Conservation (phyloP, 2,329 filamentous ascomycete species). For the Falciphora oryzae region DNA sequence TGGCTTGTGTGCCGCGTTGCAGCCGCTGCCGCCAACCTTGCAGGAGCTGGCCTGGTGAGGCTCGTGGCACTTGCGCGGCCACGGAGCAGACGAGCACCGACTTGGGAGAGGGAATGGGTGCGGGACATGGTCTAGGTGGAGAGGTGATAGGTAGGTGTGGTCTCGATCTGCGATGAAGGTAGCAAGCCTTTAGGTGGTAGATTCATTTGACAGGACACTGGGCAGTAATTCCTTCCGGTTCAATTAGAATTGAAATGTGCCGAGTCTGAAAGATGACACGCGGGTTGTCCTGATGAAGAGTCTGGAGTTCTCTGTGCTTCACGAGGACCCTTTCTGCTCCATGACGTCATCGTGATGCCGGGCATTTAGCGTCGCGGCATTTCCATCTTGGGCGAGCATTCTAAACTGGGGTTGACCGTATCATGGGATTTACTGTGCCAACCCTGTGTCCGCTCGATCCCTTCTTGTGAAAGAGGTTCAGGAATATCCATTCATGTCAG, state of each 20-base stretch:
- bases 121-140: not conserved
- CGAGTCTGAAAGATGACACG: not conserved
- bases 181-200: too few species aligned
- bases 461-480: too few species aligned
- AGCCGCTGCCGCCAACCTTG: slow-evolving; percentile 4
- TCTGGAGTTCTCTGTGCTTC: not conserved
- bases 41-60: too few species aligned
- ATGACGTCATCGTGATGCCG: not conserved
- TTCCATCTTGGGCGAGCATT: not conserved
- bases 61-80: not conserved
- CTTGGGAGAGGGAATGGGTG: not conserved
- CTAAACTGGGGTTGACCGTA: too few species aligned
- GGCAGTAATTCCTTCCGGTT: too few species aligned
- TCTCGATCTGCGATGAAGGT: not conserved
- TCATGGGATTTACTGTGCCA: too few species aligned
- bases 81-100: not conserved
- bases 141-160: not conserved
- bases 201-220: too few species aligned
- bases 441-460: too few species aligned
- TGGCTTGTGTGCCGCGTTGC: slow-evolving; percentile 15
- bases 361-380: not conserved
- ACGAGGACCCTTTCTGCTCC: not conserved
- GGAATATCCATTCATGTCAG: not conserved
- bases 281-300: not conserved
- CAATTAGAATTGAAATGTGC: not conserved